These are phyloP conservation scores for Aspergillus sp. DNA, from an alignment of 2,329 filamentous ascomycete genomes.

Conservation along the genomic window DNA sequence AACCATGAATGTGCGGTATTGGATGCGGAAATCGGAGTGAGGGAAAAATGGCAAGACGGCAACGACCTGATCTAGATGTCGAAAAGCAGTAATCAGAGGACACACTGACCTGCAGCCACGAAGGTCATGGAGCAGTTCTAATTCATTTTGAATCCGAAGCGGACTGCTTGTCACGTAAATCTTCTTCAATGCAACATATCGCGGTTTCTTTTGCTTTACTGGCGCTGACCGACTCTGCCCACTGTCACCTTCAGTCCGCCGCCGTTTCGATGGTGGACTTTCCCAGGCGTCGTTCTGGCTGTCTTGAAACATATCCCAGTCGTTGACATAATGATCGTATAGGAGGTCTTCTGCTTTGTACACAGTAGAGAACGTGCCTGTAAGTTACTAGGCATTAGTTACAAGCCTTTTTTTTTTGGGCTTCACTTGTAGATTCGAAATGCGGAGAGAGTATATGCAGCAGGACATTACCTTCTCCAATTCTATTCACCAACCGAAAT, in stretches of 20 bases:
- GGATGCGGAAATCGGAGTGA: slow-evolving; percentile 83
- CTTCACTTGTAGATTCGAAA: no score
- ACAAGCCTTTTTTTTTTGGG: neutral
- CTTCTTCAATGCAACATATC: slow-evolving; percentile 96
- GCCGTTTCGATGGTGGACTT: slow-evolving; percentile 58
- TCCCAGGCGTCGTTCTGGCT: slow-evolving; percentile 60
- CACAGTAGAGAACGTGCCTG: slow-evolving; percentile 95
- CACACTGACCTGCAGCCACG: slow-evolving; percentile 78
- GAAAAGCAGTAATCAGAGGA: slow-evolving; percentile 94
- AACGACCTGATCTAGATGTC: slow-evolving; percentile 87
- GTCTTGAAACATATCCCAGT: slow-evolving; percentile 68
- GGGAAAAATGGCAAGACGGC: slow-evolving; percentile 93
- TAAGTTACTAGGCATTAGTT: slow-evolving; percentile 4
- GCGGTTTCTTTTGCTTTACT: slow-evolving; percentile 47
- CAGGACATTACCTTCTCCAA: slow-evolving; percentile 72
- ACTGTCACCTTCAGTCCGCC: slow-evolving; percentile 37
- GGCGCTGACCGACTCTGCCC: slow-evolving; percentile 17
- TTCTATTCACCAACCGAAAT: slow-evolving; percentile 89
- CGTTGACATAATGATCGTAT: slow-evolving; percentile 75
- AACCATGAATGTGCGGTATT: slow-evolving; percentile 85
- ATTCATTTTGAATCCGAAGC: slow-evolving; percentile 86
- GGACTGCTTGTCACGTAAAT: slow-evolving; percentile 98
- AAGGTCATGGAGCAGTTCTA: slow-evolving; percentile 85
- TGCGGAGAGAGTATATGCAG: neutral
- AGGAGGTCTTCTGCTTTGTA: slow-evolving; percentile 95